These are phyloP conservation scores for Neofusicoccum kwambonambiense DNA, from an alignment of 2,329 filamentous ascomycete species.

Conservation along the genomic window DNA sequence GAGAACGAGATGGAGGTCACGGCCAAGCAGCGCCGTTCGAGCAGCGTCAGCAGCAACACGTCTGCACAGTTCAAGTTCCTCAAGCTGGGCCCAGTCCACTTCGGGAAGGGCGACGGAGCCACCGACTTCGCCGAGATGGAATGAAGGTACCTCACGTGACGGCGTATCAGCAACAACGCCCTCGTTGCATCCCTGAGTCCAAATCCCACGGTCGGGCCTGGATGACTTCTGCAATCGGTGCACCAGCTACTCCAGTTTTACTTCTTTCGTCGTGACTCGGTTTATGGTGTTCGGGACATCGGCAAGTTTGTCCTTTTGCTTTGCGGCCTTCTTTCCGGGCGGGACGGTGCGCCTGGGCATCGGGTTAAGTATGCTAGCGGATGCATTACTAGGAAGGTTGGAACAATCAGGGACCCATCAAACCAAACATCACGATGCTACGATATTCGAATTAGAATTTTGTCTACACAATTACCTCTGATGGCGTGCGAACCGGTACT, in stretches of 20 bases:
- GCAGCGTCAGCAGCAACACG: conserved; percentile 50
- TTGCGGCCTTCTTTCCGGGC: background rate
- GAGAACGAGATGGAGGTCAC: conserved; percentile 9
- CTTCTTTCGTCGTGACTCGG: conserved; percentile 1
- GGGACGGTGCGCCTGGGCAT: background rate
- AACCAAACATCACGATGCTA: conserved; percentile 1
- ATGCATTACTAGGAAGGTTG: background rate
- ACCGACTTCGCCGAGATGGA: conserved; percentile 47
- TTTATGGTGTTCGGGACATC: background rate
- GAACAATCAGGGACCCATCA: background rate
- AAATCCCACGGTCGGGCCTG: conserved; percentile 5
- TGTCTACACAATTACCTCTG: background rate
- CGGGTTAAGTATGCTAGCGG: background rate
- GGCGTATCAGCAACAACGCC: background rate
- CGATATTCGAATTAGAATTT: conserved; percentile 1
- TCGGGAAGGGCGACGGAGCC: conserved; percentile 58
- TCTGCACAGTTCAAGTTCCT: conserved; percentile 52
- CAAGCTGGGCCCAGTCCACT: conserved; percentile 65
- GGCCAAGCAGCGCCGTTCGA: conserved; percentile 43
- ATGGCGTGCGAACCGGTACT: background rate
- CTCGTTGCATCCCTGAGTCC: background rate
- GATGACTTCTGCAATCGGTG: conserved; percentile 11
- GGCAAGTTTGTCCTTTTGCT: background rate
- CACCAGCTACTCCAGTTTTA: conserved; percentile 8
- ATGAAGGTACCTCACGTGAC: background rate